A percentile compares a stretch with the other conserved stretches of the same genome.
Conservation (phyloP, 2,329 filamentous ascomycete species). For the Aspergillus ustus region DNA sequence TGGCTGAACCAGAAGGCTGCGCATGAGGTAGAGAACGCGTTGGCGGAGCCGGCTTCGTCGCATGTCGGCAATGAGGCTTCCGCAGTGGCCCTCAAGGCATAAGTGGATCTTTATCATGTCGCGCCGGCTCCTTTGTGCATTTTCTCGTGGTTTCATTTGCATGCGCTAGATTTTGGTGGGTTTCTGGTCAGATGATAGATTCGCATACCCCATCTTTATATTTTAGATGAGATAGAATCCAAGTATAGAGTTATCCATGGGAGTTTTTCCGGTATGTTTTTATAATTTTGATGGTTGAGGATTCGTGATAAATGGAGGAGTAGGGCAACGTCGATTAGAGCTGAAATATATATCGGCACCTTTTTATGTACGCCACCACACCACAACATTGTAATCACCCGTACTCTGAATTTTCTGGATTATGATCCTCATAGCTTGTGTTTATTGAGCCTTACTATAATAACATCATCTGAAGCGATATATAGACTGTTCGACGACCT, state of each 20-base stretch:
- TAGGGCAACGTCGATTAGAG: background rate
- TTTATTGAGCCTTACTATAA: too few relatives aligned
- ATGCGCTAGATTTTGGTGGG: slow-evolving; percentile 1
- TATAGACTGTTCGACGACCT: background rate
- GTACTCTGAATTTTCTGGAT: too few relatives aligned
- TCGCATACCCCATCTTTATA: slow-evolving; percentile 5
- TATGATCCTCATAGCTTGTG: too few relatives aligned
- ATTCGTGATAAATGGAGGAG: background rate
- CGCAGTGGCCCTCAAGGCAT: slow-evolving; percentile 24
- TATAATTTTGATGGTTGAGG: background rate
- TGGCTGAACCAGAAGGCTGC: slow-evolving; percentile 78
- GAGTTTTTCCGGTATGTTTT: background rate
- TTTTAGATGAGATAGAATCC: slow-evolving; percentile 1
- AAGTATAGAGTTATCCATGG: background rate
- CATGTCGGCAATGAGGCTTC: slow-evolving; percentile 17
- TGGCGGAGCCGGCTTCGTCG: slow-evolving; percentile 23
- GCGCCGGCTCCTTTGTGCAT: background rate
- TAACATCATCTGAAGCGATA: background rate
- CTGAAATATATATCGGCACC: background rate
- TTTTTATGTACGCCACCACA: background rate
- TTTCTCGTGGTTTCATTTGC: slow-evolving; percentile 3
- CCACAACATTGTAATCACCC: too few relatives aligned
- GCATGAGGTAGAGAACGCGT: slow-evolving; percentile 53
- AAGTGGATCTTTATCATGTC: slow-evolving; percentile 6
- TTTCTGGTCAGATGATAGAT: slow-evolving; percentile 19